Conservation (phyloP, 2,329 filamentous ascomycete genomes). For the Aspergillus sp. region DNA sequence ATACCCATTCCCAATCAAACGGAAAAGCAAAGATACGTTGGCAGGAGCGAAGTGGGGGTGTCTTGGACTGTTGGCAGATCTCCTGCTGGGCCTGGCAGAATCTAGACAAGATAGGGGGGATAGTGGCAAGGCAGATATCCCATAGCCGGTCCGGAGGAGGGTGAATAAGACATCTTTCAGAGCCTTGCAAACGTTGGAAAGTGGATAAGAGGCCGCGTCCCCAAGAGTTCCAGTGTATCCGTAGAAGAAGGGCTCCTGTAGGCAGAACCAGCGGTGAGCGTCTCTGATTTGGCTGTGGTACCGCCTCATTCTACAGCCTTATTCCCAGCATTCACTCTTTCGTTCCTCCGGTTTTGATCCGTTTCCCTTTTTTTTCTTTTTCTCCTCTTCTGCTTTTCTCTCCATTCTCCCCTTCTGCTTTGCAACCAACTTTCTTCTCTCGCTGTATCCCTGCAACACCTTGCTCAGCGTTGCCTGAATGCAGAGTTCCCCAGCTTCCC, state of each 20-base stretch:
- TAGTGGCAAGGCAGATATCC: constrained; percentile 3
- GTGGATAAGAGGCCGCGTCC: constrained; percentile 5
- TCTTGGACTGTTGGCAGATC: background rate
- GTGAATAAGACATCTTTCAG: constrained; percentile 4
- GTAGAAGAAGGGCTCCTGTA: background rate
- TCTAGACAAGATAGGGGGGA: background rate
- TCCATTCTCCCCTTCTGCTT: constrained; percentile 1
- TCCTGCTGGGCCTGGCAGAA: background rate
- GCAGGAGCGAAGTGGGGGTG: constrained; percentile 2
- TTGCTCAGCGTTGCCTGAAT: constrained; percentile 10
- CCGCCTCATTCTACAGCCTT: constrained; percentile 20
- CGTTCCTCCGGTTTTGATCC: constrained; percentile 6
- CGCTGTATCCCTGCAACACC: constrained; percentile 9
- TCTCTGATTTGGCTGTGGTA: constrained; percentile 23
- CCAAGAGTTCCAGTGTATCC: background rate
- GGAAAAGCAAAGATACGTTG: constrained; percentile 7
- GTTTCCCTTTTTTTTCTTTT: constrained; percentile 15
- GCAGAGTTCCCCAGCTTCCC: constrained; percentile 10
- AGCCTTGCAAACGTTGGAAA: background rate
- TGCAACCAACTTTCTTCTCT: constrained; percentile 9
- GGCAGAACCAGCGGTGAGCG: constrained; percentile 20
- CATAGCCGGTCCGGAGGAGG: background rate
- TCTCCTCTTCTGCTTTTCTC: constrained; percentile 11
- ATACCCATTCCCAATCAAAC: background rate
- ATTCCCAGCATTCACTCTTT: constrained; percentile 12